phyloP scores from a whole-genome alignment of 805 yeast species.

The Isabelozyma pseudorhagii region DNA sequence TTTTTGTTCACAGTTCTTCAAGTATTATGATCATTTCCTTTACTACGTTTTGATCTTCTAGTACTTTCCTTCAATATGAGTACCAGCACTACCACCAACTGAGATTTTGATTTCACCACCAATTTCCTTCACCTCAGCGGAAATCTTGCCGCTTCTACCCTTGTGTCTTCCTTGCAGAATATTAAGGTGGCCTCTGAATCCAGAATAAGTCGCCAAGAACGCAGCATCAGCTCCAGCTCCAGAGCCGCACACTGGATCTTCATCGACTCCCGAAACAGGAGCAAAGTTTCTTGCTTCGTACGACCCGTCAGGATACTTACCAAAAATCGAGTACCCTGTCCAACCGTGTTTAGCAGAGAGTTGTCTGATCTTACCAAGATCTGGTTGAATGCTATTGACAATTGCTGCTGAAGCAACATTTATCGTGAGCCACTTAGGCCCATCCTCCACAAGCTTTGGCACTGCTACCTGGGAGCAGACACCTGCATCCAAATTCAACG shows the following conservation, averaged over 20 bases:
- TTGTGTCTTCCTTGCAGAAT: conserved; percentile 10
- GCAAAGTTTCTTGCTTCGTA: conserved; percentile 43
- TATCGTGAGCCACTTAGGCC: conserved; percentile 45
- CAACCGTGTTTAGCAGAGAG: conserved; percentile 14
- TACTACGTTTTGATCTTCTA: not conserved
- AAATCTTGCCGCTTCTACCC: not conserved
- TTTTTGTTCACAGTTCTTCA: too few species aligned
- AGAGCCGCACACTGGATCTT: conserved; percentile 57
- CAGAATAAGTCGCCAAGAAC: conserved; percentile 10
- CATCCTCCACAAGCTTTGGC: conserved; percentile 36
- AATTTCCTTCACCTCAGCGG: not conserved
- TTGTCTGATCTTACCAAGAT: conserved; percentile 17
- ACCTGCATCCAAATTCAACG: conserved; percentile 5
- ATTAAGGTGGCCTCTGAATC: conserved; percentile 2
- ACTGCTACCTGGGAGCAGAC: conserved; percentile 4
- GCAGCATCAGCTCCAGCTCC: conserved; percentile 37
- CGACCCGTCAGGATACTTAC: conserved; percentile 20
- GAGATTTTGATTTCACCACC: not conserved
- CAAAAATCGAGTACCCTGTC: conserved; percentile 39
- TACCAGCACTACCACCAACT: not conserved
- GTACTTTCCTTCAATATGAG: not conserved
- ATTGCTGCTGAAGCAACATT: conserved; percentile 25
- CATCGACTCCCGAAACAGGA: conserved; percentile 31
- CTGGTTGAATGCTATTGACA: conserved; percentile 30
- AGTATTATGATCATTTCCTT: too few species aligned